These are phyloP conservation scores for Powellomyces hirtus DNA, from an alignment of 192 early-diverging fungal genomes.

Conservation along the genomic window DNA sequence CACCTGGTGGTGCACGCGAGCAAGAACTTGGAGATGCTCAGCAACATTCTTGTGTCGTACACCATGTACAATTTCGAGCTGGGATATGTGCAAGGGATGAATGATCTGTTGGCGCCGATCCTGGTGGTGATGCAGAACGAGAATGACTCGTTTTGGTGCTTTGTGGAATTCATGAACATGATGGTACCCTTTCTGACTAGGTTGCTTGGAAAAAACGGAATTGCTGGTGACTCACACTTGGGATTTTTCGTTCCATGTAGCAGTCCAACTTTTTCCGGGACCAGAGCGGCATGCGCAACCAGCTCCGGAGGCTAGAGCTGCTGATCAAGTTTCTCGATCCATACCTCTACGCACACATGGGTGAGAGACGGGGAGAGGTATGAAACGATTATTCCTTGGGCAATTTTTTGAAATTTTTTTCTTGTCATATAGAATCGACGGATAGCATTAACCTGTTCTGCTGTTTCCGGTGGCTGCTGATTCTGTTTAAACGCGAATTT, in stretches of 20 bases:
- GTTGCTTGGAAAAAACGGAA: background rate
- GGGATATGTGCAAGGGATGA: conserved; percentile 82
- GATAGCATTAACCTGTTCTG: conserved; percentile 93
- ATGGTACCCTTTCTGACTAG: too few relatives aligned
- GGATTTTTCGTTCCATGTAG: conserved; percentile 15
- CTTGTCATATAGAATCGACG: conserved; percentile 49
- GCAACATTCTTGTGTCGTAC: conserved; percentile 90
- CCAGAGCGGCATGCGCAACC: conserved; percentile 91
- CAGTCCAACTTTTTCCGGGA: conserved; percentile 88
- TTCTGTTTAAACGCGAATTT: conserved; percentile 98
- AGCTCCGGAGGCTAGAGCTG: conserved; percentile 76
- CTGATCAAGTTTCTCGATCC: conserved; percentile 89
- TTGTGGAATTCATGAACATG: conserved; percentile 83
- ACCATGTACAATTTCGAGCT: conserved; percentile 79
- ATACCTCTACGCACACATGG: conserved; percentile 76
- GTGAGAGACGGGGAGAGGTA: conserved; percentile 27
- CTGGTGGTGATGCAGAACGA: conserved; percentile 88
- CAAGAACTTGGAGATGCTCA: conserved; percentile 79
- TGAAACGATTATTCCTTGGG: background rate
- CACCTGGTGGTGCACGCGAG: conserved; percentile 53
- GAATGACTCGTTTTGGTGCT: conserved; percentile 90
- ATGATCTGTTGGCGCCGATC: conserved; percentile 86
- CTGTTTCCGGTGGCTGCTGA: conserved; percentile 96
- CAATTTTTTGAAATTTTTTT: background rate
- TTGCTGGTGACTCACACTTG: background rate